Evolutionary conservation across 2,329 filamentous ascomycete species (phyloP), one percentile per base, ranked within the genome.

Genomic region (Aspergillus puulaauensis): DNA sequence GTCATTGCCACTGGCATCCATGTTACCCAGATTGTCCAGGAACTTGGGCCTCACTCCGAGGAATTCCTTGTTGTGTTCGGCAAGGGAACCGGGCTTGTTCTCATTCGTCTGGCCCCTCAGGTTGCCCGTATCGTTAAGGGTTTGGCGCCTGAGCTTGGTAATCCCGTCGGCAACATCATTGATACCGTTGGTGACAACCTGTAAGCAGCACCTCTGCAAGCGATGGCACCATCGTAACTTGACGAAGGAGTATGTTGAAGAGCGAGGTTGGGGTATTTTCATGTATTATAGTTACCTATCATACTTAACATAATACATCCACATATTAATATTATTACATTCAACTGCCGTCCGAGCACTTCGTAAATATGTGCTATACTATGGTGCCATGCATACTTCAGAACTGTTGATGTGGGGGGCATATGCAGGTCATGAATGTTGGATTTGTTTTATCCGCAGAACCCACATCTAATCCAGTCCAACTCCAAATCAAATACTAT

Each of bases 251-350:
- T 17, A 56, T 6, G 45, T 45, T 24, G 33, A 15, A 17, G 35
- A 19, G 46, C 14, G 54, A 57, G 45, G 48, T 48, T 52, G 27
- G 41, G 31, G 40, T 33, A 57, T 27, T 27, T 57, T 54, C 50
- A 53, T 57, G 56, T 54, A 57, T 57, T 54, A 53, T 52, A 52
- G 50, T 52, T 47, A 45, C 24, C 21, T 52, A 40, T 47, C 35
- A 41, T 43, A 14, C 48, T 49, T 55, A 55, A 43, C 43, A 49
- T 56, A 56, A 56, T 51, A 56, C 39, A 55, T 35, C 9, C 9
- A 39, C 19, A 39, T 39, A 27, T 12, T 49, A 11, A 27, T 45
- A 12, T 23, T 23, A 5, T 47, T 47, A n/a, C 2, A 17, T 47
- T 17, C 39, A 44, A n/a, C 21, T 46, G 5, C 35, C 35, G 15